Evolutionary conservation across 176 grass and related monocot genomes (phyloP).

Genomic region (Oryza brachyantha): DNA sequence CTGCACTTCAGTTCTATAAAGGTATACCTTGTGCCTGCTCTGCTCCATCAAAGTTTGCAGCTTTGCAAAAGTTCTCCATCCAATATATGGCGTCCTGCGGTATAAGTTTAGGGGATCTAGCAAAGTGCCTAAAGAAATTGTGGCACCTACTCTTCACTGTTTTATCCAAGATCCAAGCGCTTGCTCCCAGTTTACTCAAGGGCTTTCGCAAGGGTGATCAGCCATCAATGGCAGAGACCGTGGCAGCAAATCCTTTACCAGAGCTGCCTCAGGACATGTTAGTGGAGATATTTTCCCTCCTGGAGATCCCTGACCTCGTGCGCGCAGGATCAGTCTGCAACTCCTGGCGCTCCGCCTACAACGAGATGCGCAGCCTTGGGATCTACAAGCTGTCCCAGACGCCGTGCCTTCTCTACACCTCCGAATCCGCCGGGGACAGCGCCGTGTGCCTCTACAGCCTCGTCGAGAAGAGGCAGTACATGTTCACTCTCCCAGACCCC

Average conservation of each 20-base stretch:
- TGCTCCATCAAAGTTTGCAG: background rate
- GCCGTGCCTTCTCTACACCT: slow-evolving; percentile 9
- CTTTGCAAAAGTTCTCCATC: background rate
- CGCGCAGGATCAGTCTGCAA: background rate
- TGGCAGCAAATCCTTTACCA: background rate
- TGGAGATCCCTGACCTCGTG: background rate
- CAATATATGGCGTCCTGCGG: background rate
- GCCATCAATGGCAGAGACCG: background rate
- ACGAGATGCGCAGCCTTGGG: background rate
- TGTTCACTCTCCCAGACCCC: background rate
- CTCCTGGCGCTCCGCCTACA: background rate
- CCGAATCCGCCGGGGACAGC: background rate
- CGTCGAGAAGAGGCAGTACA: background rate
- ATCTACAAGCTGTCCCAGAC: background rate
- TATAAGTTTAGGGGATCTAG: background rate
- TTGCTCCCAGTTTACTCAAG: background rate
- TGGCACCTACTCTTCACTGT: background rate
- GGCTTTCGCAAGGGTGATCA: background rate
- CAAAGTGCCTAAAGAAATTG: background rate
- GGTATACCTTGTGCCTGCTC: background rate
- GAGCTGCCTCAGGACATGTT: background rate
- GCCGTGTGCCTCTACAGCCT: background rate
- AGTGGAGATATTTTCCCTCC: background rate
- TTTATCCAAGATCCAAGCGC: background rate
- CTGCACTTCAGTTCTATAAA: background rate